Percentiles rank a stretch among this genome's conserved stretches.
Conservation (phyloP, 495 filamentous ascomycete genomes). For the Penicillium canescens region DNA sequence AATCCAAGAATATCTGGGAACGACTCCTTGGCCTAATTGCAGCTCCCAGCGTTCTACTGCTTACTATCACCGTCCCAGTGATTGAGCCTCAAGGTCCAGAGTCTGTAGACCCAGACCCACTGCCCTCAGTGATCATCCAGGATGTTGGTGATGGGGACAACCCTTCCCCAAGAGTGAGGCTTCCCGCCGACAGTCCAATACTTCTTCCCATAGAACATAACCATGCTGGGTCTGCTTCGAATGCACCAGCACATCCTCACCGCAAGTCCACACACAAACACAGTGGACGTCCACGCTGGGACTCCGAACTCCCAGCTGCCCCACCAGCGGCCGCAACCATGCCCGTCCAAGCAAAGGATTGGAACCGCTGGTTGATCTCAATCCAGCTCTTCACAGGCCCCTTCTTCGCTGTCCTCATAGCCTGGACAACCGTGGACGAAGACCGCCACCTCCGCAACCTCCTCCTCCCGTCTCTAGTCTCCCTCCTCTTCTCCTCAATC, state of each 20-base stretch:
- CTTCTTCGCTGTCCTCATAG: slow-evolving; percentile 73
- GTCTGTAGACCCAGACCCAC: slow-evolving; percentile 30
- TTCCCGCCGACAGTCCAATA: slow-evolving; percentile 48
- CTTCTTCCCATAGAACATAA: slow-evolving; percentile 20
- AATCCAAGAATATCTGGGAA: slow-evolving; percentile 72
- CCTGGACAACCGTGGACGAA: slow-evolving; percentile 69
- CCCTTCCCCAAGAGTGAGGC: slow-evolving; percentile 30
- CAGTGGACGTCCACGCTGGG: slow-evolving; percentile 31
- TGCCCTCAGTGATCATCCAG: slow-evolving; percentile 42
- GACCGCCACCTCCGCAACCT: slow-evolving; percentile 52
- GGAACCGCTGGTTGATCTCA: slow-evolving; percentile 88
- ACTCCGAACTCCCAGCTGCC: slow-evolving; percentile 42
- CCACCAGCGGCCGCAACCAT: slow-evolving; percentile 24
- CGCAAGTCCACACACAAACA: slow-evolving; percentile 15
- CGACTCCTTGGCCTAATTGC: slow-evolving; percentile 76
- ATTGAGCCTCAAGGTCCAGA: slow-evolving; percentile 65
- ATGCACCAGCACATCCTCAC: slow-evolving; percentile 12
- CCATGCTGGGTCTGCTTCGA: slow-evolving; percentile 7
- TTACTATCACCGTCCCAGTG: slow-evolving; percentile 91
- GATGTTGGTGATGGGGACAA: slow-evolving; percentile 24
- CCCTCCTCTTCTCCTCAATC: slow-evolving; percentile 67
- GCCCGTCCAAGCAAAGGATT: slow-evolving; percentile 49
- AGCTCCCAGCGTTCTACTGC: slow-evolving; percentile 83
- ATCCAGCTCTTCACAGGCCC: slow-evolving; percentile 88
- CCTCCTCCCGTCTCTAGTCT: slow-evolving; percentile 63